phyloP scores from a whole-genome alignment of 192 early-diverging fungal species.

The Mortierella hygrophila region DNA sequence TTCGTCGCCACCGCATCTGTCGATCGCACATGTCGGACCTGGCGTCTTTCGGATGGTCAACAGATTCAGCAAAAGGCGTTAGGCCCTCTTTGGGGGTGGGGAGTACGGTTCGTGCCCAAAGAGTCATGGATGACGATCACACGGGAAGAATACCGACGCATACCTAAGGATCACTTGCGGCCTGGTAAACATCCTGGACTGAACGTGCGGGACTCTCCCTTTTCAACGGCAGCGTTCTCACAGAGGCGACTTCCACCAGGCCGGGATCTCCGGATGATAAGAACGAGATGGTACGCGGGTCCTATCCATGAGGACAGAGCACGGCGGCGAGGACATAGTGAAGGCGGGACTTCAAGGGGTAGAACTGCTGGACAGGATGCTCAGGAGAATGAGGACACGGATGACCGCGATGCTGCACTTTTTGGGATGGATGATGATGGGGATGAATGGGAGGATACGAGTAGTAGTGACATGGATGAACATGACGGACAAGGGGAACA shows the following conservation, averaged over 20 bases:
- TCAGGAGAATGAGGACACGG: conserved; percentile 25
- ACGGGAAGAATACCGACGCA: conserved; percentile 22
- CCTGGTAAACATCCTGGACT: conserved; percentile 38
- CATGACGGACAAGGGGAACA: not conserved
- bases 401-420: conserved; percentile 34
- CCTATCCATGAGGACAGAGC: conserved; percentile 20
- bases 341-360: not conserved
- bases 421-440: conserved; percentile 54
- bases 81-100: conserved; percentile 39
- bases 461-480: conserved; percentile 7
- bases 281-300: conserved; percentile 36
- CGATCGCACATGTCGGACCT: conserved; percentile 65
- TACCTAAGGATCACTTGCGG: conserved; percentile 35
- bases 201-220: conserved; percentile 38
- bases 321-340: conserved; percentile 6
- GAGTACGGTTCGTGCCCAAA: conserved; percentile 25
- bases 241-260: conserved; percentile 28
- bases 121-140: conserved; percentile 27
- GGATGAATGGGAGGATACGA: conserved; percentile 41
- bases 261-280: conserved; percentile 32
- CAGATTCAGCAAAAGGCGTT: conserved; percentile 41
- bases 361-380: not conserved
- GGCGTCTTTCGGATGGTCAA: conserved; percentile 57
- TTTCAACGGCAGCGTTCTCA: conserved; percentile 16
- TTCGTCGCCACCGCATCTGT: conserved; percentile 70